Conservation (phyloP, 2,329 filamentous ascomycete genomes). For the Lasiodiplodia gonubiensis region DNA sequence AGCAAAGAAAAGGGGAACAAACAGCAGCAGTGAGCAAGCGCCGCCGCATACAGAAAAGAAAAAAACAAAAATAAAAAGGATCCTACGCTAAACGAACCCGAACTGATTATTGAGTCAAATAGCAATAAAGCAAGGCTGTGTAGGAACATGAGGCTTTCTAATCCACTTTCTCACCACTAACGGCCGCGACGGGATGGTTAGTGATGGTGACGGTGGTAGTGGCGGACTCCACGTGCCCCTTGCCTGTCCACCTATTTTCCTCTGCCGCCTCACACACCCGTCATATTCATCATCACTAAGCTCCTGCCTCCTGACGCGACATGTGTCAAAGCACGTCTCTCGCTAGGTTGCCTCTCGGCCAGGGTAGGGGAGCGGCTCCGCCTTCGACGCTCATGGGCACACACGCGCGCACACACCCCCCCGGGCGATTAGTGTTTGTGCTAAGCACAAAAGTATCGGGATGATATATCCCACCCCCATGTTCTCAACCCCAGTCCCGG, state of each 20-base stretch:
- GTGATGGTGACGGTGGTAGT: not conserved
- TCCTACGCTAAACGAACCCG: not conserved
- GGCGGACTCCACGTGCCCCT: slow-evolving; percentile 1
- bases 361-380: not conserved
- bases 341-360: not conserved
- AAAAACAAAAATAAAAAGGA: not conserved
- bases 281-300: not conserved
- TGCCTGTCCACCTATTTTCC: not conserved
- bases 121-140: not conserved
- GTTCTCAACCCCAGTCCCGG: not conserved
- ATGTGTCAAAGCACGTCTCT: not conserved
- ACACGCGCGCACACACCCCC: not conserved
- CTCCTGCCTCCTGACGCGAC: not conserved
- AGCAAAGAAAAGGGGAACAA: not conserved
- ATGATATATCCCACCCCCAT: not conserved
- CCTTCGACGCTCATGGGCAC: not conserved
- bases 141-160: not conserved
- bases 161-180: not conserved
- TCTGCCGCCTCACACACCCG: not conserved
- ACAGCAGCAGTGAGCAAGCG: not conserved
- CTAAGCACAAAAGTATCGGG: not conserved
- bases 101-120: not conserved
- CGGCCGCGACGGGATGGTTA: not conserved
- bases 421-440: not conserved
- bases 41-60: not conserved